Conservation (phyloP, 805 yeast genomes). For the Wickerhamomyces alni region DNA sequence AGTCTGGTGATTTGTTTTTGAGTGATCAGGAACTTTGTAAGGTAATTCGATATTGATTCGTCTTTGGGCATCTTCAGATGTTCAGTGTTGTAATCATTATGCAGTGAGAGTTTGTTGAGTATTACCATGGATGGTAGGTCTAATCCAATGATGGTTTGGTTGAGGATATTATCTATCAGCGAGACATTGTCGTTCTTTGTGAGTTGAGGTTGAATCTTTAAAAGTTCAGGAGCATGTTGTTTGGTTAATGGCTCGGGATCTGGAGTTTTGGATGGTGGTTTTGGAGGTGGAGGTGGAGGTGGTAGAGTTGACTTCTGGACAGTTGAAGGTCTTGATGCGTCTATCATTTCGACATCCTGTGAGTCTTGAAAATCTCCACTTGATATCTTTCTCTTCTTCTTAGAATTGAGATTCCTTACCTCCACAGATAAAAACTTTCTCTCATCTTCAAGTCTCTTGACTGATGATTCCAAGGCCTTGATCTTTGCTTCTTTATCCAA, state of each 20-base stretch:
- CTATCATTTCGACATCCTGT: background rate
- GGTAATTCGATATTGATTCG: conserved; percentile 27
- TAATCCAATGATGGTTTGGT: conserved; percentile 32
- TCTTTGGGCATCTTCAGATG: conserved; percentile 23
- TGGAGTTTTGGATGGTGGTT: conserved; percentile 2
- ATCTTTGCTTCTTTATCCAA: conserved; percentile 29
- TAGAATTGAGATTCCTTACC: conserved; percentile 26
- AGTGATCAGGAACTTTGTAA: conserved; percentile 37
- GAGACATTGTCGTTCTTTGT: conserved; percentile 28
- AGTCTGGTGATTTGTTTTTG: conserved; percentile 39
- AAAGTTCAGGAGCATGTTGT: background rate
- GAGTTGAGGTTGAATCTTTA: conserved; percentile 8
- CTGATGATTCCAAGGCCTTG: conserved; percentile 32
- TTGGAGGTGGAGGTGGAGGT: conserved; percentile 5
- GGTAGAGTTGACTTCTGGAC: conserved; percentile 7
- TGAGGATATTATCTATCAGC: conserved; percentile 30
- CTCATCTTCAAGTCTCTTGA: conserved; percentile 46
- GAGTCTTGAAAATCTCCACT: conserved; percentile 1
- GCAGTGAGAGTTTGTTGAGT: conserved; percentile 25
- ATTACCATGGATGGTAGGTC: conserved; percentile 26
- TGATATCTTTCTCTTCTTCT: conserved; percentile 14
- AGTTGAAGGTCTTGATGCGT: conserved; percentile 7
- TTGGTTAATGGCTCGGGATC: background rate
- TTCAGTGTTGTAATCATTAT: conserved; percentile 4
- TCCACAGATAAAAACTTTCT: conserved; percentile 49